Evolutionary conservation across 768 basidiomycete genomes (phyloP), one percentile per base, ranked within the genome.

Genomic region (Phanerochaete sordida): DNA sequence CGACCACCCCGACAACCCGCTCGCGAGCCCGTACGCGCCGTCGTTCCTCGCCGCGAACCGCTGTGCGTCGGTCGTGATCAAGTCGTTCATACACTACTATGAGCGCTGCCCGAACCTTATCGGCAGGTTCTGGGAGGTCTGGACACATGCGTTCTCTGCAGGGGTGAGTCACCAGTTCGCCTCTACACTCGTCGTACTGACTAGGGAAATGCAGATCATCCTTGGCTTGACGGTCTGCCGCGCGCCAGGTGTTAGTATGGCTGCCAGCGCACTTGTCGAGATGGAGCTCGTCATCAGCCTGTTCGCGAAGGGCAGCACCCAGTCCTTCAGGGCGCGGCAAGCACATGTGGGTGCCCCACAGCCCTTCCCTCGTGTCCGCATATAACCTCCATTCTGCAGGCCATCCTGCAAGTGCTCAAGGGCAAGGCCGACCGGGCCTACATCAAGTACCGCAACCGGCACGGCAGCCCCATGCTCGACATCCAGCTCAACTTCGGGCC

Each of bases 21-120:
- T 90, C 15, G 77, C 84, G 54, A 89, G 86, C 66, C 84, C 86
- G 1, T 89, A 85, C 61, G 86, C 88, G 0, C 87, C 87, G 0
- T 89, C 87, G 1, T 87, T 88, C 70, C 76, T 90, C 24, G 86
- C 88, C 1, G 84, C 86, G 46, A 88, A 88, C 69, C 78, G 86
- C 58, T 86, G 84, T 64, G 87, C 88, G n/a, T 88, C 86, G 8
- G 81, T 83, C 19, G 77, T 83, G 21, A 84, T 90, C 60, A 87
- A 85, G 69, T 74, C 74, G 24, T 73, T 70, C 59, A 64, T 72
- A 15, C 65, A 72, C 76, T 73, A 87, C 64, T 83, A 77, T 53
- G 81, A 84, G 51, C 76, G 81, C 62, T 83, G 83, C 50, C 85
- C 86, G 1, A 83, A 85, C 28, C 71, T 89, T 23, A 84, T 81